phyloP scores from a whole-genome alignment of 2,329 filamentous ascomycete species.

The Fusarium sp. region DNA sequence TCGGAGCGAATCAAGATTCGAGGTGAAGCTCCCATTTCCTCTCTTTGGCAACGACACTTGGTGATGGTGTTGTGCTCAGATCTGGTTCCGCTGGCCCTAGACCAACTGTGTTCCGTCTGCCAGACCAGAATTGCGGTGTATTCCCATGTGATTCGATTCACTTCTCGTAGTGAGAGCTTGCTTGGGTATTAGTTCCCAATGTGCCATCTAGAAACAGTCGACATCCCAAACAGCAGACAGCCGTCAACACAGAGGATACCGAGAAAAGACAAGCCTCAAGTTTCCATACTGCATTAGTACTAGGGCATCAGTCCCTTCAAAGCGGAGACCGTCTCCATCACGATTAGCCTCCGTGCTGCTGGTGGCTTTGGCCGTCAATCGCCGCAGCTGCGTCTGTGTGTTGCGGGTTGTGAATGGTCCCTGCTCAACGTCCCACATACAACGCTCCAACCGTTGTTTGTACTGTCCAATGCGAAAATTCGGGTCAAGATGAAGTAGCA shows the following conservation, averaged over 20 bases:
- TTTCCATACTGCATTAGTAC: conserved; percentile 28
- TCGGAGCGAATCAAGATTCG: conserved; percentile 12
- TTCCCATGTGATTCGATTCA: background rate
- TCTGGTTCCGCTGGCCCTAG: background rate
- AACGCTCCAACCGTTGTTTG: conserved; percentile 8
- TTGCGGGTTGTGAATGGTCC: conserved; percentile 20
- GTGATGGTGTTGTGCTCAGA: background rate
- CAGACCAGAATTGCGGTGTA: background rate
- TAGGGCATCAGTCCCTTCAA: conserved; percentile 13
- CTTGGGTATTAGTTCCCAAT: background rate
- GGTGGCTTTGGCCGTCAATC: conserved; percentile 31
- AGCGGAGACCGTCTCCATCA: conserved; percentile 19
- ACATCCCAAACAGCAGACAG: background rate
- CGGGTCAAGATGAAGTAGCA: background rate
- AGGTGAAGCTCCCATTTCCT: background rate
- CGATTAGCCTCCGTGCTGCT: conserved; percentile 30
- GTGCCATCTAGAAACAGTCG: background rate
- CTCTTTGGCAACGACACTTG: background rate
- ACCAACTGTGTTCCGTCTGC: background rate
- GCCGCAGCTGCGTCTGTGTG: conserved; percentile 15
- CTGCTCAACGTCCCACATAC: conserved; percentile 19
- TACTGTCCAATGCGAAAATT: conserved; percentile 2
- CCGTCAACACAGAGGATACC: conserved; percentile 18
- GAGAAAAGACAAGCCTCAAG: conserved; percentile 23
- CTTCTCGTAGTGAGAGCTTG: background rate